These are phyloP conservation scores for Colletotrichum acutatum DNA, from an alignment of 2,329 filamentous ascomycete species.

Conservation along the genomic window DNA sequence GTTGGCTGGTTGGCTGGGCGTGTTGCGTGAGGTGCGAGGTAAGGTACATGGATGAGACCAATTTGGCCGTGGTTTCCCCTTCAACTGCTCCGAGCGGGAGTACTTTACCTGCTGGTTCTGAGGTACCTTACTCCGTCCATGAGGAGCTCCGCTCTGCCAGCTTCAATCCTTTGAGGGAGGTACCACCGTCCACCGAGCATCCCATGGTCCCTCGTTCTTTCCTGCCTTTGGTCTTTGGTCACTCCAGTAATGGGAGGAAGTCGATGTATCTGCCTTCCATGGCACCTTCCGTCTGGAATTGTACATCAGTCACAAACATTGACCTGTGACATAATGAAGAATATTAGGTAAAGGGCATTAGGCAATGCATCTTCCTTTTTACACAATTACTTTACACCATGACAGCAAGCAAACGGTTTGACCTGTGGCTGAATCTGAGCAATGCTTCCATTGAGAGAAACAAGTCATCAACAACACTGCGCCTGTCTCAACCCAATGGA, in stretches of 20 bases:
- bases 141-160: conserved; percentile 15
- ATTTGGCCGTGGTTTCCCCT: neutral
- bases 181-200: neutral
- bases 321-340: neutral
- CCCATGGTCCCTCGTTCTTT: neutral
- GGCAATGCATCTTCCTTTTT: too few relatives aligned
- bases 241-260: neutral
- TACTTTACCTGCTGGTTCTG: neutral
- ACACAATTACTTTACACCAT: neutral
- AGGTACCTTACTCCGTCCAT: neutral
- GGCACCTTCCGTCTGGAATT: neutral
- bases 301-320: neutral
- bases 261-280: neutral
- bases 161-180: neutral
- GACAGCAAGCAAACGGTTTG: neutral
- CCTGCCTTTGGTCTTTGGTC: neutral
- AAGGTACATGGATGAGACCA: conserved; percentile 5
- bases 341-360: neutral
- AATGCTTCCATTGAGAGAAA: neutral
- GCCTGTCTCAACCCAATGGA: conserved; percentile 4
- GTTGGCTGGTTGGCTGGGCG: neutral
- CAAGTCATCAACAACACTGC: neutral
- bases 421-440: neutral
- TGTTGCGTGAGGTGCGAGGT: conserved; percentile 1
- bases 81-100: neutral